Evolutionary conservation across 2,329 filamentous ascomycete genomes (phyloP).

Genomic region (Exophiala oligosperma): DNA sequence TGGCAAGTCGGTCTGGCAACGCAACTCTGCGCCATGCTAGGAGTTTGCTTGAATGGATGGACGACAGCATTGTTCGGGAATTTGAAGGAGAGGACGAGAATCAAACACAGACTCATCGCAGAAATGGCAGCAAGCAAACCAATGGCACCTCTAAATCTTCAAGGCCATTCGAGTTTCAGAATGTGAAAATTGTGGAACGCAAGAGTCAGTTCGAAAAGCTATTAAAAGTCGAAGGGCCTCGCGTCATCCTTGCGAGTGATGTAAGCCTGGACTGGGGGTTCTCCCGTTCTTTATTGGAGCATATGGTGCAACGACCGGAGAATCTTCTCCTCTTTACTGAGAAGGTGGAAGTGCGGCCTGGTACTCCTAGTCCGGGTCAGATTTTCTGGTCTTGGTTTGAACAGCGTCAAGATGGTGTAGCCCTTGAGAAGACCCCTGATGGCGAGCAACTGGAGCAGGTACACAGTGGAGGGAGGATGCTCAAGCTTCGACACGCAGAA

Average conservation of each 20-base stretch:
- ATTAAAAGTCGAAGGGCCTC: conserved; percentile 52
- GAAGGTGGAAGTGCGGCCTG: conserved; percentile 41
- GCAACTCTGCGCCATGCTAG: conserved; percentile 88
- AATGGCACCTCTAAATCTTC: conserved; percentile 44
- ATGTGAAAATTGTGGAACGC: conserved; percentile 79
- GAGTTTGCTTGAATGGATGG: conserved; percentile 99
- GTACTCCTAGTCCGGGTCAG: conserved; percentile 53
- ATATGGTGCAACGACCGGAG: conserved; percentile 71
- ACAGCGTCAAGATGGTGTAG: conserved; percentile 64
- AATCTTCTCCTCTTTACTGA: conserved; percentile 91
- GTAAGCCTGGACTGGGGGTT: conserved; percentile 92
- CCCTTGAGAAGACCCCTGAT: conserved; percentile 55
- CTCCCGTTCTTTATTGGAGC: conserved; percentile 74
- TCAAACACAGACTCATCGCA: conserved; percentile 33
- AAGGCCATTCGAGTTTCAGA: conserved; percentile 86
- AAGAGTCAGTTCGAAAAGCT: conserved; percentile 76
- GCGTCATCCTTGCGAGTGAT: conserved; percentile 89
- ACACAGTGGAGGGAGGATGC: conserved; percentile 61
- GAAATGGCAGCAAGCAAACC: conserved; percentile 44
- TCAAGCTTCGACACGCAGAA: conserved; percentile 62
- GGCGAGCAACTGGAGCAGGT: conserved; percentile 66
- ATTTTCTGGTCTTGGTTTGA: conserved; percentile 81
- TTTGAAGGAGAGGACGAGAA: conserved; percentile 63
- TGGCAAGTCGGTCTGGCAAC: conserved; percentile 82
- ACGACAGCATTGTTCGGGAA: conserved; percentile 88